phyloP scores from a whole-genome alignment of 2,329 filamentous ascomycete species.

The Verticillium nonalfalfae region DNA sequence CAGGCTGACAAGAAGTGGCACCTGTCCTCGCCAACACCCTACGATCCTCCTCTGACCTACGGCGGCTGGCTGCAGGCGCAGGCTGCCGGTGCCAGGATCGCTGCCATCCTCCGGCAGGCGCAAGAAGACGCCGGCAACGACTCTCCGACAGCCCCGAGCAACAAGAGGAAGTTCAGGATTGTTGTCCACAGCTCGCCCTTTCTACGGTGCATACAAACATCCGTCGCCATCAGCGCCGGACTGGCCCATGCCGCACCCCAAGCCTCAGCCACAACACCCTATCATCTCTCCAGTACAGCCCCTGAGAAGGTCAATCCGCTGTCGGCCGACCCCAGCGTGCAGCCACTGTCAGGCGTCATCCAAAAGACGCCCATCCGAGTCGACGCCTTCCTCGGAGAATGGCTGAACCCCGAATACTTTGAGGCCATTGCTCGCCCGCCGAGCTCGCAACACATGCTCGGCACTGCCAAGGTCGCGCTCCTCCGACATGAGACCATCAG shows the following conservation, averaged over 20 bases:
- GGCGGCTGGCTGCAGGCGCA: slow-evolving; percentile 87
- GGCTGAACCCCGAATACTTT: slow-evolving; percentile 90
- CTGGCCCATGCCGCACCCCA: slow-evolving; percentile 57
- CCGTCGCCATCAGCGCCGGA: slow-evolving; percentile 79
- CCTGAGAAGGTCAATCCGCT: not conserved
- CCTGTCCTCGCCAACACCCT: slow-evolving; percentile 84
- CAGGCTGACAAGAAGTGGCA: slow-evolving; percentile 95
- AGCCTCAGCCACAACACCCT: slow-evolving; percentile 11
- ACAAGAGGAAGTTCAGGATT: slow-evolving; percentile 64
- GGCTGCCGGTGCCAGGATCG: slow-evolving; percentile 76
- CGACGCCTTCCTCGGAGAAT: slow-evolving; percentile 92
- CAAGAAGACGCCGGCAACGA: slow-evolving; percentile 35
- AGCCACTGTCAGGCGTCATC: slow-evolving; percentile 26
- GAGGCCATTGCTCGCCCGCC: slow-evolving; percentile 88
- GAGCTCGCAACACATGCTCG: slow-evolving; percentile 78
- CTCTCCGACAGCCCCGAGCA: slow-evolving; percentile 20
- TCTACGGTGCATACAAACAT: slow-evolving; percentile 86
- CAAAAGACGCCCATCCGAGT: slow-evolving; percentile 66
- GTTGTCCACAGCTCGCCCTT: slow-evolving; percentile 93
- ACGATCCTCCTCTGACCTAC: slow-evolving; percentile 92
- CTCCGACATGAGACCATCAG: slow-evolving; percentile 67
- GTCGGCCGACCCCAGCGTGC: slow-evolving; percentile 17
- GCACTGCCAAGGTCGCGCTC: slow-evolving; percentile 80
- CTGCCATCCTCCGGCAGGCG: slow-evolving; percentile 56
- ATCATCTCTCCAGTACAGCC: slow-evolving; percentile 7